Evolutionary conservation across 179 eudicot species (phyloP).

Genomic region (Beta corolliflora): DNA sequence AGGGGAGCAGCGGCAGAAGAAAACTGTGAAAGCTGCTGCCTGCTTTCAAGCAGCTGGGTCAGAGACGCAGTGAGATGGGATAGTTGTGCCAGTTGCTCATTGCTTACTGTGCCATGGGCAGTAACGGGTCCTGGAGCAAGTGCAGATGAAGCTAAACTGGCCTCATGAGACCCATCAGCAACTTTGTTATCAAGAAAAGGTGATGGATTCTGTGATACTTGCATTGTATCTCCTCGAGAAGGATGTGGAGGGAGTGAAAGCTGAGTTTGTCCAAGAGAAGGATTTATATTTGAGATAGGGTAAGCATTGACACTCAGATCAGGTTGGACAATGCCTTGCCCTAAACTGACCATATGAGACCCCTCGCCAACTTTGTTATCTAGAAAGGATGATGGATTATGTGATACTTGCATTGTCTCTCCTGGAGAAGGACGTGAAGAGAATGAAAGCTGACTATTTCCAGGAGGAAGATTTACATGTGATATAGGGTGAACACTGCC

Average conservation of each 20-base stretch:
- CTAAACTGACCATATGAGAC: not conserved
- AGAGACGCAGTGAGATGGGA: constrained; percentile 47
- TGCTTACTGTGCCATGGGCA: constrained; percentile 28
- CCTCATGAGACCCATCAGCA: not conserved
- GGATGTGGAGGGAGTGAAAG: constrained; percentile 32
- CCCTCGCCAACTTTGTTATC: not conserved
- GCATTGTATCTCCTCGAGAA: constrained; percentile 22
- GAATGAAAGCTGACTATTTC: constrained; percentile 35
- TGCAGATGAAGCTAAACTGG: constrained; percentile 14
- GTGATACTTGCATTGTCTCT: constrained; percentile 23
- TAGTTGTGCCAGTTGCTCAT: constrained; percentile 40
- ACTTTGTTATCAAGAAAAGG: constrained; percentile 2
- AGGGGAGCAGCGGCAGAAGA: constrained; percentile 36
- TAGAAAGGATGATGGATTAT: constrained; percentile 7
- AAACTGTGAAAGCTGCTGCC: constrained; percentile 50
- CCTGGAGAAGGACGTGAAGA: constrained; percentile 29
- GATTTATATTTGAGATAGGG: not conserved
- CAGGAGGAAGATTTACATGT: constrained; percentile 29
- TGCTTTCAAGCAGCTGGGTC: constrained; percentile 51
- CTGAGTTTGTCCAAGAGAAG: constrained; percentile 37
- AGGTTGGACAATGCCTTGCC: constrained; percentile 30
- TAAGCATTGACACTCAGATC: not conserved
- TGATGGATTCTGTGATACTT: constrained; percentile 16
- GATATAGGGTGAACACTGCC: constrained; percentile 30
- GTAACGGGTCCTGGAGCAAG: constrained; percentile 26